Evolutionary conservation across 2,329 filamentous ascomycete species (phyloP), one percentile per base, ranked within the genome.

Genomic region (Hymenoscyphus fructigenus): DNA sequence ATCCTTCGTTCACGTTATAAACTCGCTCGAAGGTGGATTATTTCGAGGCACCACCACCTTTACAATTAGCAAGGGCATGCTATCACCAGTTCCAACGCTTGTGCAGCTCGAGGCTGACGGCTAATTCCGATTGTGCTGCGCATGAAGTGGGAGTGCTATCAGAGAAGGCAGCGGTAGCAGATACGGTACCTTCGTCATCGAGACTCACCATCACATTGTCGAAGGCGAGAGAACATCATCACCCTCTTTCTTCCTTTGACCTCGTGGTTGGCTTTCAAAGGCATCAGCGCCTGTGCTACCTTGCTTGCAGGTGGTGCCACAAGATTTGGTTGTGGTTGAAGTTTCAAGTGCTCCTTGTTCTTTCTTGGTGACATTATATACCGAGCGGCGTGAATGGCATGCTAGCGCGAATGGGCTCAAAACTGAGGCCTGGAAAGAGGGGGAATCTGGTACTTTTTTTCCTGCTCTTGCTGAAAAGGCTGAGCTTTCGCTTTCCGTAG

Each of bases 401-500:
- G 47, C 47, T 26, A 12, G 47, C 20, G 47, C 47, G 20, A 53
- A 53, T 26, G 20, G 20, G 20, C 47, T 26, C 55, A 57, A 57
- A 57, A 32, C 9, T 34, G 55, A 34, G 55, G 28, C 4, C 55
- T 57, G 34, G 26, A 34, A 57, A 57, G 55, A 57, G 55, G 57
- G 44, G 57, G 29, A 15, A 20, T 59, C 10, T 41, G 57, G 20
- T 15, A 32, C 17, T 26, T 12, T 38, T 41, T 26, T 59, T 26
- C 20, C 34, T n/a, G 59, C 41, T 61, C 5, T 66, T 65, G 68
- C 55, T 57, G 28, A 15, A 57, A 17, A 28, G 29, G 9, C 28
- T 57, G 55, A 9, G 55, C 26, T 34, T 57, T 57, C 59, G 55
- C 26, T 34, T 57, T 57, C 59, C 70, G 70, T 72, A 72, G 70